Evolutionary conservation across 805 yeast genomes (phyloP).

Genomic region (Blastobotrys muscicola): DNA sequence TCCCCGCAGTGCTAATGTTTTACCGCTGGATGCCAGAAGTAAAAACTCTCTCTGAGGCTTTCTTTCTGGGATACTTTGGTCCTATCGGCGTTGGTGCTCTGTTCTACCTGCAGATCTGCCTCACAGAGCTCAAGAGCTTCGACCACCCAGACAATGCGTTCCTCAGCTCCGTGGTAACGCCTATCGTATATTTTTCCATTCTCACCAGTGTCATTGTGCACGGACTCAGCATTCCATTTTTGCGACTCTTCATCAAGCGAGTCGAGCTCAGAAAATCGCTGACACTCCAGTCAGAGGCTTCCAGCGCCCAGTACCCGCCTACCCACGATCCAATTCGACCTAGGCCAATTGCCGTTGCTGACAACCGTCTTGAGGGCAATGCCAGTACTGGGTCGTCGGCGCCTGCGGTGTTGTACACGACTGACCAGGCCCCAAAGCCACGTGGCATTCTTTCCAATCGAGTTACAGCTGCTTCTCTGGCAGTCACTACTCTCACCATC

Average conservation of each 20-base stretch:
- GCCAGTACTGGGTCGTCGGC: no score
- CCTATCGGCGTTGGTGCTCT: slow-evolving; percentile 67
- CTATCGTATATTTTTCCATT: slow-evolving; percentile 59
- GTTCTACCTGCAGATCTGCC: slow-evolving; percentile 43
- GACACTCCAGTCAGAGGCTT: no score
- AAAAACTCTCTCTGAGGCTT: slow-evolving; percentile 55
- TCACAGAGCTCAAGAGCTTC: slow-evolving; percentile 27
- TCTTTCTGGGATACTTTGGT: slow-evolving; percentile 68
- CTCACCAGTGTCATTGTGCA: slow-evolving; percentile 66
- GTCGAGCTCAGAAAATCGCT: no score
- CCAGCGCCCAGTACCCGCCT: no score
- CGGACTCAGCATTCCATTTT: slow-evolving; percentile 35
- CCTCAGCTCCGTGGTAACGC: slow-evolving; percentile 49
- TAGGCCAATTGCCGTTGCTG: no score
- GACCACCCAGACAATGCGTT: slow-evolving; percentile 22
- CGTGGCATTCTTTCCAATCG: no score
- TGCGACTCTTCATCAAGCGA: background rate
- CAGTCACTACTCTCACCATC: no score
- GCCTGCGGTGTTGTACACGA: no score
- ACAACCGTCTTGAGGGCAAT: no score
- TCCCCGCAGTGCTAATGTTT: slow-evolving; percentile 32
- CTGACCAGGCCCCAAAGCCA: no score
- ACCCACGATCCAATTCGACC: no score
- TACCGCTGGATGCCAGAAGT: slow-evolving; percentile 55
- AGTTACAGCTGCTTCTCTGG: no score